Base-by-base conservation (phyloP, 2,329 filamentous ascomycete species). In the Scedosporium apiospermum region DNA sequence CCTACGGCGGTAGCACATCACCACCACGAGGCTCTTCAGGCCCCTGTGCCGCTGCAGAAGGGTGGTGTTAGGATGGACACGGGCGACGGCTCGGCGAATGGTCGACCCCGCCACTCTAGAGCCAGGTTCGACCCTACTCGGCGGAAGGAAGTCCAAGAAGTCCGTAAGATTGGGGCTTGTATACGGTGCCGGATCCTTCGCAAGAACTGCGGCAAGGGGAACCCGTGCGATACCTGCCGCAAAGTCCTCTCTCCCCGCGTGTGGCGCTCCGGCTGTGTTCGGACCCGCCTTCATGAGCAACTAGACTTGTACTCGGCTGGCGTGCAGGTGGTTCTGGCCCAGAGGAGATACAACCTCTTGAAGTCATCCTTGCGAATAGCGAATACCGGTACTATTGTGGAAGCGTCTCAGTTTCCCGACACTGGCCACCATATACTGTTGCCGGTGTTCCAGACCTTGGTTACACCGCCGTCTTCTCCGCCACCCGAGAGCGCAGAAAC, bases 171-270 rank as follows among this genome's bases (percentile, higher is more conserved):
- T 42, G 86, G 86, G 5, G 85, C 86, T 12, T 88, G 86, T 67
- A 86, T 88, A 61, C 77, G 86, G 55, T 88, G 86, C 68, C 80
- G 85, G 44, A 87, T 88, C 65, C 72, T 88, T 42, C 80, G 85
- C 63, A 88, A 88, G 73, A 86, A 83, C 1, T 88, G 86, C 68
- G 85, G 84, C n/a, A 81, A 80, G 64, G 85, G 83, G 38, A 82
- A 79, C 6, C 85, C 85, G 0, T 88, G 86, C 66, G 80, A 83
- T 61, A 84, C 85, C 1, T 88, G 86, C 65, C 80, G 80, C 64
- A 87, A 85, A 68, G 85, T 88, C 0, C 73, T 88, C 46, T 80
- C 82, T 3, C 84, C 86, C 0, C 79, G 86, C 7, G 79, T 88
- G n/a, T 88, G 86, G 86, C 82, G 80, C 64, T 82, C 81, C 2